phyloP scores from a whole-genome alignment of 116 monocot genomes.

The Dioscorea cayenensis region DNA sequence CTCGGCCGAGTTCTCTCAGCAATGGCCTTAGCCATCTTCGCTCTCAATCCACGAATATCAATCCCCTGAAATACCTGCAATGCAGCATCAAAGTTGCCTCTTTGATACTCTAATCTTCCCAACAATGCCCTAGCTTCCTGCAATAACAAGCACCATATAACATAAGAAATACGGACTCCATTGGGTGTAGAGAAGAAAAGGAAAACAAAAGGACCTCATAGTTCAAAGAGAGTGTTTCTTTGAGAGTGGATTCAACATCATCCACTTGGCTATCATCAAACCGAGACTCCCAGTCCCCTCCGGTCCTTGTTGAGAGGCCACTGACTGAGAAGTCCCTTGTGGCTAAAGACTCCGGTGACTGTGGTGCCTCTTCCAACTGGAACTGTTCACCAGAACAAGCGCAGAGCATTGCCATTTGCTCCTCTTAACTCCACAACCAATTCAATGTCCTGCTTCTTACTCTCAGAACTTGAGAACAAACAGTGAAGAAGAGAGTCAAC shows the following conservation, averaged over 20 bases:
- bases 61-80: slow-evolving; percentile 90
- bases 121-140: slow-evolving; percentile 88
- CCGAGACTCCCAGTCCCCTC: slow-evolving; percentile 46
- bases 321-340: slow-evolving; percentile 75
- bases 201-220: slow-evolving; percentile 54
- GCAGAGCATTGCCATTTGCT: slow-evolving; percentile 50
- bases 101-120: slow-evolving; percentile 82
- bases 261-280: slow-evolving; percentile 63
- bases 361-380: slow-evolving; percentile 62
- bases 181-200: not conserved
- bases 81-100: slow-evolving; percentile 81
- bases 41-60: slow-evolving; percentile 47
- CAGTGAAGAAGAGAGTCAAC: no score
- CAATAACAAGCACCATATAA: not conserved
- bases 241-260: slow-evolving; percentile 70
- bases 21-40: slow-evolving; percentile 65
- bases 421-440: no score
- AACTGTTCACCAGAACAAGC: slow-evolving; percentile 80
- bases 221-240: slow-evolving; percentile 73
- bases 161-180: not conserved
- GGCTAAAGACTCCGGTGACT: slow-evolving; percentile 70
- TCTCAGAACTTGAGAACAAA: no score
- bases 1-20: slow-evolving; percentile 34
- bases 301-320: slow-evolving; percentile 44
- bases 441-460: no score